Base-by-base conservation (phyloP, 1,139 yeast species). In the Candida tetrigidarum region DNA sequence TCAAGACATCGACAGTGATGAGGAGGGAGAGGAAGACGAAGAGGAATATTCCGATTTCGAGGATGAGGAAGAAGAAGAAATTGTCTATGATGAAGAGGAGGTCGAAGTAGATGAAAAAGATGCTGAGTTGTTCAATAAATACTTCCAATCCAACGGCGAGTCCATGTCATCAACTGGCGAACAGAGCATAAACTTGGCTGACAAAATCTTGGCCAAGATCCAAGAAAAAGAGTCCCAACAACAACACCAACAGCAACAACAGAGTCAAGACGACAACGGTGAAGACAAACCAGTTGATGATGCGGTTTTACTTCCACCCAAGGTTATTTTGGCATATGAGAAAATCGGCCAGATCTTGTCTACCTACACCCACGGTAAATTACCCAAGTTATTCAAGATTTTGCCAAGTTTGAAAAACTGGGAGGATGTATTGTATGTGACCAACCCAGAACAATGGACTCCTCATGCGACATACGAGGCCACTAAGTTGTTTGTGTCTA, bases 381-480 rank as follows among this genome's bases (percentile, higher is more conserved):
- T 93, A 46, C 99, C 99, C 16, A 92, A 93, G 60, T 80, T 96
- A 32, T 93, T 93, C 75, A 93, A 93, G 63, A 96, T 93, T 48
- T 80, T 95, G 48, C 99, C 99, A 30, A 81, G 96, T 6, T 76
- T 93, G 54, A 84, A 81, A 55, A 92, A 92, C 66, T 93, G 99
- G 99, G 91, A 91, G 63, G 98, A 93, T 64, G 87, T 95, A 29
- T 71, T 93, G 33, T 92, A 84, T 58, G 97, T 93, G 23, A 92
- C 99, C 2, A 83, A 89, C 55, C 99, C 99, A 9, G 90, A 83
- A 50, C 71, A 76, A 25, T 93, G 99, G 99, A 88, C 98, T 5
- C 93, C 97, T n/a, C 95, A 92, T 61, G 97, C 96, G 2, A 84
- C 87, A 2, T 93, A 86, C 61, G 98, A 95, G 64, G 99, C 97